Conservation (phyloP, 2,329 filamentous ascomycete genomes). For the Cercospora citrullina region DNA sequence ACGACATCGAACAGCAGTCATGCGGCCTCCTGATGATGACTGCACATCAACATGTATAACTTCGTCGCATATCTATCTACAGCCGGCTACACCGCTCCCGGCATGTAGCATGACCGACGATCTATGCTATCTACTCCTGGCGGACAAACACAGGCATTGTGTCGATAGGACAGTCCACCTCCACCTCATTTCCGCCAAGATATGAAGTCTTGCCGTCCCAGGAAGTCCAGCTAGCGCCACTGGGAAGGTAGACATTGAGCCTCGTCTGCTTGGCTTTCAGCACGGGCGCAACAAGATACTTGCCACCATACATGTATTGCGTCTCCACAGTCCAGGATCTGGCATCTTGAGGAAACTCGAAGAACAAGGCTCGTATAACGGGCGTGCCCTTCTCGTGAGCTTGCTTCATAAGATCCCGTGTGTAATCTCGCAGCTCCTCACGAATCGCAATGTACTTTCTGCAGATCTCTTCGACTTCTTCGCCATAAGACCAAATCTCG, state of each 20-base stretch:
- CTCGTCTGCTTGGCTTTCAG: constrained; percentile 50
- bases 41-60: neutral
- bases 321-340: constrained; percentile 58
- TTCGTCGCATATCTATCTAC: neutral
- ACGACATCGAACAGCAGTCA: neutral
- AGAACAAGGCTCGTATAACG: constrained; percentile 63
- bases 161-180: constrained; percentile 26
- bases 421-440: constrained; percentile 61
- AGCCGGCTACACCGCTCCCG: neutral
- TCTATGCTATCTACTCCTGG: neutral
- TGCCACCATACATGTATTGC: constrained; percentile 64
- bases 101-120: neutral
- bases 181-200: constrained; percentile 23
- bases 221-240: constrained; percentile 48
- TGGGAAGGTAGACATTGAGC: constrained; percentile 56
- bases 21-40: neutral
- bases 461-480: constrained; percentile 61
- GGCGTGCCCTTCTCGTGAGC: constrained; percentile 62
- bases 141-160: constrained; percentile 28
- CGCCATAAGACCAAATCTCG: constrained; percentile 67
- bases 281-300: constrained; percentile 61
- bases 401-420: constrained; percentile 57
- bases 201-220: constrained; percentile 39
- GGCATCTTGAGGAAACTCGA: constrained; percentile 60
- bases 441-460: constrained; percentile 60